Evolutionary conservation across 768 basidiomycete genomes (phyloP), one percentile per base, ranked within the genome.

Genomic region (Dacryopinax primogenitus): DNA sequence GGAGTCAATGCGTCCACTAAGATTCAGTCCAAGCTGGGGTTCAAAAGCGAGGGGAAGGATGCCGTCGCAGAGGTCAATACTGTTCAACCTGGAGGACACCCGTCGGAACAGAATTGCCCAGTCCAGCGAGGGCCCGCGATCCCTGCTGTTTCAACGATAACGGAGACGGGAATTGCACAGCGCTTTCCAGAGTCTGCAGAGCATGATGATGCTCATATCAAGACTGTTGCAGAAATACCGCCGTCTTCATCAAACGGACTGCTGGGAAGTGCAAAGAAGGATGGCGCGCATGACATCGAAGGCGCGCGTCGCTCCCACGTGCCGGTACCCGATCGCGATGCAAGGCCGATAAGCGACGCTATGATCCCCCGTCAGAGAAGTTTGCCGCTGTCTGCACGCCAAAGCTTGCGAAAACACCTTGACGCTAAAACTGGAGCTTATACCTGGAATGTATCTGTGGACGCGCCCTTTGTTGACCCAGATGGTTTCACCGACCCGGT

Each of bases 401-500:
- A 81, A n/a, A 76, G 76, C 0, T 71, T 84, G 35, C 77, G 83
- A 65, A 85, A 82, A 70, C 82, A 85, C 68, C 73, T 83, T 18
- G 74, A 72, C 12, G 78, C 79, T 35, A 86, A 84, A 69, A 74
- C 79, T 2, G 79, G 79, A 18, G 77, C 76, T 39, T 84, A 82
- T 66, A 74, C 78, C 9, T 88, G 85, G 84, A 80, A 80, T 35
- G 74, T 89, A 64, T 84, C 84, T 0, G 84, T 82, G 0, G 78
- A 81, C 1, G 82, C 83, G n/a, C 92, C 92, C 3, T 76, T 79
- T 34, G 82, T 95, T 39, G 85, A 88, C 68, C 82, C 87, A 0
- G 75, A 88, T 66, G 84, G 82, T 33, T 93, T 99, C 68, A 86
- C 88, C 66, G 95, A 99, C 74, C 95, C 95, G 13, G 79, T 98